Evolutionary conservation across 768 basidiomycete genomes (phyloP).

Genomic region (Cystofilobasidium macerans): DNA sequence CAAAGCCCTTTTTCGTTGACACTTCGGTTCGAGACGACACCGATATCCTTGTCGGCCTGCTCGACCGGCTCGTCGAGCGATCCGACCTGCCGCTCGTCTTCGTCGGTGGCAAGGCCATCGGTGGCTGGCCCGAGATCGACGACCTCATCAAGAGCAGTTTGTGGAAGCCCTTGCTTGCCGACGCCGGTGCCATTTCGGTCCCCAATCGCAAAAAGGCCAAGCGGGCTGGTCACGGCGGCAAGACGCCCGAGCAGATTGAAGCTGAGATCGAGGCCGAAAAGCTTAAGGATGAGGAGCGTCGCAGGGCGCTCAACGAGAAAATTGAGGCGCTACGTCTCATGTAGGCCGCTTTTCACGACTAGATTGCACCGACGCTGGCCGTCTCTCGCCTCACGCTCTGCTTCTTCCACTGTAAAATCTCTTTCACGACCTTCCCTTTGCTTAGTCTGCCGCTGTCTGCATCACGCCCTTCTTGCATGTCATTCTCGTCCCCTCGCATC

Average conservation of each 20-base stretch:
- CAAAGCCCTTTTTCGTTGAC: constrained; percentile 48
- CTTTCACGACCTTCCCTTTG: too few relatives aligned
- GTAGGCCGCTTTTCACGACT: too few relatives aligned
- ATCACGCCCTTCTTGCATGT: too few relatives aligned
- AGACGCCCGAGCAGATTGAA: constrained; percentile 7
- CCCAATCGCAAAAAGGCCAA: constrained; percentile 19
- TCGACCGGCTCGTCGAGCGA: constrained; percentile 29
- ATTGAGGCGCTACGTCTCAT: neutral
- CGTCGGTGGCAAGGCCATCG: constrained; percentile 53
- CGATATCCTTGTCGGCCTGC: constrained; percentile 52
- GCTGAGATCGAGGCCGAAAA: constrained; percentile 9
- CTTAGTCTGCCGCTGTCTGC: too few relatives aligned
- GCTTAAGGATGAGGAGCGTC: constrained; percentile 5
- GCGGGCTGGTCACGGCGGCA: constrained; percentile 12
- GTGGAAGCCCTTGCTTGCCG: constrained; percentile 2
- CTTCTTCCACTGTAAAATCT: too few relatives aligned
- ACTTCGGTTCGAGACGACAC: constrained; percentile 46
- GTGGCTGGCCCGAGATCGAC: constrained; percentile 30
- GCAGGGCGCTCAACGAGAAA: neutral
- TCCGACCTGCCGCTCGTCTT: constrained; percentile 55
- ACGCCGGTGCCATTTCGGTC: constrained; percentile 10
- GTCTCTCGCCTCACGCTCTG: too few relatives aligned
- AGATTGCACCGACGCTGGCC: too few relatives aligned
- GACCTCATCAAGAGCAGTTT: neutral
- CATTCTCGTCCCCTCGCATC: too few relatives aligned